Evolutionary conservation across 768 basidiomycete genomes (phyloP), one percentile per base, ranked within the genome.

Genomic region (Agaricus sinodeliciosus): DNA sequence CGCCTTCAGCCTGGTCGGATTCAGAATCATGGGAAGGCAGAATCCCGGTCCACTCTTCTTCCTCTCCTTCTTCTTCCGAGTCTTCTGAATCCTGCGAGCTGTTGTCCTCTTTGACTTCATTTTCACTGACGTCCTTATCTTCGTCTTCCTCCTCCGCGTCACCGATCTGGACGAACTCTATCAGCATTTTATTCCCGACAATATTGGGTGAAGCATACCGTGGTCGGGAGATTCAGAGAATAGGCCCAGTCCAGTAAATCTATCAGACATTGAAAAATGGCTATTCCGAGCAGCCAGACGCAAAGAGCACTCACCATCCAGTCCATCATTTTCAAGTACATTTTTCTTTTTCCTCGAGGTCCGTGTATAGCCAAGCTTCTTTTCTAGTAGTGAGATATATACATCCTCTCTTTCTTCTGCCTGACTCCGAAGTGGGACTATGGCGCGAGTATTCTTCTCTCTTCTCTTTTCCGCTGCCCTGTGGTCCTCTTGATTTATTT

Each of bases 361-460:
- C 53, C 76, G 70, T 34, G 65, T 47, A 59, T 84, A 73, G 3
- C 88, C 84, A 15, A 96, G 76, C 65, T 84, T 86, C 0, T 77
- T 72, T 65, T 97, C 94, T 9, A 96, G 70, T 68, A 87, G 84
- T 0, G 82, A 77, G 41, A 97, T 96, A 62, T 94, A 91, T 0
- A 78, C 76, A 61, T 94, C 93, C 59, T 98, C 94, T 31, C 86
- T 77, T 27, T 73, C 67, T 55, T 90, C 69, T 3, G 54, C 44
- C 25, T 40, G 59, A 16, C 52, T 56, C 34, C 49, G 56, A 4
- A 50, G 49, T 4, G 48, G 47, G n/a, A 43, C 28, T 9, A 18
- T 19, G 6, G 19, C 12, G 42, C 19, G 19, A 13, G 43, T 19
- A 7, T 19, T 15, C n/a, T 43, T 49, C 25, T 45, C 43, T 15